These are phyloP conservation scores for Magnusiomyces sp. DNA, from an alignment of 1,139 yeast species.

Conservation along the genomic window DNA sequence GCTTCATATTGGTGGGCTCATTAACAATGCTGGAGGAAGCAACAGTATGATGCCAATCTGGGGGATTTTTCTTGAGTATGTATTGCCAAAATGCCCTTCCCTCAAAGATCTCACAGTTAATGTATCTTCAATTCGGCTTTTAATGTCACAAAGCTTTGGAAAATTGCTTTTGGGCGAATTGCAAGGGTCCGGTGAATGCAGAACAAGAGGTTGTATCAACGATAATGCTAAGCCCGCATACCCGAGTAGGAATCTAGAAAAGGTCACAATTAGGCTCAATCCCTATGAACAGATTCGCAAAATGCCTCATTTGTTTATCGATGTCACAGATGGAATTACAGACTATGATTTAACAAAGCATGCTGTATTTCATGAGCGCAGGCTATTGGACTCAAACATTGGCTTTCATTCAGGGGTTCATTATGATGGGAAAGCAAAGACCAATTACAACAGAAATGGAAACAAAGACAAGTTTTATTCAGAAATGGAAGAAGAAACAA, in stretches of 20 bases:
- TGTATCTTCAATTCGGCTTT: not conserved
- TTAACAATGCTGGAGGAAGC: not conserved
- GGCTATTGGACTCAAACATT: too few species aligned
- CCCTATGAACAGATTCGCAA: not conserved
- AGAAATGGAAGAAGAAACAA: not conserved
- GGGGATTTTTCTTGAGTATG: not conserved
- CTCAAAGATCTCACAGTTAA: constrained; percentile 1
- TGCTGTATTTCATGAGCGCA: not conserved
- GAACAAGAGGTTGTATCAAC: not conserved
- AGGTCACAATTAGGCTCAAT: constrained; percentile 1
- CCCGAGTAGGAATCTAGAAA: not conserved
- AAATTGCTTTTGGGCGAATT: not conserved
- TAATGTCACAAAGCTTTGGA: not conserved
- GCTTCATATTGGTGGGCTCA: constrained; percentile 1
- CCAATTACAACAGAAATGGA: too few species aligned
- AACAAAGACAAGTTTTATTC: too few species aligned
- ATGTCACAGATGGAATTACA: not conserved
- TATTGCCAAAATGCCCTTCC: too few species aligned
- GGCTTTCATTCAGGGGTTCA: too few species aligned
- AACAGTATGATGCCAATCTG: not conserved
- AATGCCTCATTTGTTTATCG: not conserved
- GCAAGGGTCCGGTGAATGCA: not conserved
- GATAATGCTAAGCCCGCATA: not conserved
- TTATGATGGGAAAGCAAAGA: too few species aligned
- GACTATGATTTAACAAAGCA: constrained; percentile 1